phyloP scores from a whole-genome alignment of 345 rosid species.

The Trapa incisa region DNA sequence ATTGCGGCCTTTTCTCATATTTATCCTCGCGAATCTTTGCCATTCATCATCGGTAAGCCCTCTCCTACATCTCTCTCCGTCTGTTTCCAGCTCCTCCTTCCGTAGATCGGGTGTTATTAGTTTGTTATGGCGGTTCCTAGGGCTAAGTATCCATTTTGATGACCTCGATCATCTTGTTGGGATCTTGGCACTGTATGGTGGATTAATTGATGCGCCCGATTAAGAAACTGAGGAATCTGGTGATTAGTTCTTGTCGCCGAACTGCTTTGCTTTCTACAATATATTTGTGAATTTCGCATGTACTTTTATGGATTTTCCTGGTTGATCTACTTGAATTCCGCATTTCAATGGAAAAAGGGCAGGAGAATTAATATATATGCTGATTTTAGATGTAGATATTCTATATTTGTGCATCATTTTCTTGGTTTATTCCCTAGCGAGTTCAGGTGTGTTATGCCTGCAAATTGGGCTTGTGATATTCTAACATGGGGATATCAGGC shows the following conservation, averaged over 20 bases:
- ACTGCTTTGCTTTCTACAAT: not conserved
- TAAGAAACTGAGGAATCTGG: not conserved
- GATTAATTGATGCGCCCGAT: not conserved
- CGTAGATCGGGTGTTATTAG: not conserved
- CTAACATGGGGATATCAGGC: not conserved
- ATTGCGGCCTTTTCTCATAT: not conserved
- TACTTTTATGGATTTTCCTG: not conserved
- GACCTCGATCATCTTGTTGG: not conserved
- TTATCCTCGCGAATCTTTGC: not conserved
- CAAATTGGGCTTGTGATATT: not conserved
- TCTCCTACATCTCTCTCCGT: not conserved
- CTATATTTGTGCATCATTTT: not conserved
- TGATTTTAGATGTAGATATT: not conserved
- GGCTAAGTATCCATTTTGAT: not conserved
- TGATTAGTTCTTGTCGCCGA: not conserved
- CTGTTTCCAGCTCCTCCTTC: not conserved
- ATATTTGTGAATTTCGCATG: not conserved
- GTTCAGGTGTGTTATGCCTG: not conserved
- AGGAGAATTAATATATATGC: not conserved
- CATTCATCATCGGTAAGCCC: not conserved
- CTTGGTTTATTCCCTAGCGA: not conserved
- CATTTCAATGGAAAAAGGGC: not conserved
- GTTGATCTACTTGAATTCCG: not conserved
- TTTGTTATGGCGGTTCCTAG: not conserved
- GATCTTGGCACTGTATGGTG: not conserved